Evolutionary conservation across 164 flowering plant genomes (phyloP).

Genomic region (Nelumbo lutea): DNA sequence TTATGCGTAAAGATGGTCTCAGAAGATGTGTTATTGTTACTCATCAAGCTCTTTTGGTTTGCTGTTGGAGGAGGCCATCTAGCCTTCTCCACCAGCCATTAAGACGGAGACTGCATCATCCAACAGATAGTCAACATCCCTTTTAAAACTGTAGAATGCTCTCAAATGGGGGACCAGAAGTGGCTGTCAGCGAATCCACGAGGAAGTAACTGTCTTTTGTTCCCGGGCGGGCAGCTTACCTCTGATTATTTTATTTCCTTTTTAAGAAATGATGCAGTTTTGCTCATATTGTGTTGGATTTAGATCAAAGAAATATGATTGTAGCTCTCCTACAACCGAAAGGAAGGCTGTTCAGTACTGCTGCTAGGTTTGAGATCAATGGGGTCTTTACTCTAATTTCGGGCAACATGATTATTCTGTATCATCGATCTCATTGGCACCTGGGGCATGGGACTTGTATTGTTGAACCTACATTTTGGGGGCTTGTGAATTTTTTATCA

Average conservation of each 20-base stretch:
- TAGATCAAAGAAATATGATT: conserved; percentile 44
- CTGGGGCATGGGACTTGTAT: conserved; percentile 13
- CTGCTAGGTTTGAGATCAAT: conserved; percentile 38
- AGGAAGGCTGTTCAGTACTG: conserved; percentile 38
- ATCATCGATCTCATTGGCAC: conserved; percentile 5
- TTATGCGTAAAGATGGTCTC: conserved; percentile 57
- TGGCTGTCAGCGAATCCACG: conserved; percentile 31
- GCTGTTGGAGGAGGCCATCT: conserved; percentile 32
- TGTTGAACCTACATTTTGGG: conserved; percentile 14
- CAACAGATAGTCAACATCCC: conserved; percentile 25
- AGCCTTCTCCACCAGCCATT: conserved; percentile 22
- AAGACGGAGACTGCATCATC: conserved; percentile 24
- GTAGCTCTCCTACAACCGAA: conserved; percentile 54
- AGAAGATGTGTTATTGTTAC: conserved; percentile 17
- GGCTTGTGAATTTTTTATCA: conserved; percentile 8
- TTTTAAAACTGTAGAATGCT: conserved; percentile 15
- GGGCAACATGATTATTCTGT: conserved; percentile 5
- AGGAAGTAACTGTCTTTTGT: conserved; percentile 35
- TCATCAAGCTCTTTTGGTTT: conserved; percentile 29
- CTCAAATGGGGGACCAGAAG: conserved; percentile 20
- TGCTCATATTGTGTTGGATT: conserved; percentile 40
- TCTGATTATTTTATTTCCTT: conserved; percentile 23
- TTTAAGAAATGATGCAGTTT: conserved; percentile 35
- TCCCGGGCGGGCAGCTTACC: conserved; percentile 38
- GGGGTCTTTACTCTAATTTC: conserved; percentile 19